phyloP scores from a whole-genome alignment of 345 rosid genomes.

The Conringia planisiliqua region DNA sequence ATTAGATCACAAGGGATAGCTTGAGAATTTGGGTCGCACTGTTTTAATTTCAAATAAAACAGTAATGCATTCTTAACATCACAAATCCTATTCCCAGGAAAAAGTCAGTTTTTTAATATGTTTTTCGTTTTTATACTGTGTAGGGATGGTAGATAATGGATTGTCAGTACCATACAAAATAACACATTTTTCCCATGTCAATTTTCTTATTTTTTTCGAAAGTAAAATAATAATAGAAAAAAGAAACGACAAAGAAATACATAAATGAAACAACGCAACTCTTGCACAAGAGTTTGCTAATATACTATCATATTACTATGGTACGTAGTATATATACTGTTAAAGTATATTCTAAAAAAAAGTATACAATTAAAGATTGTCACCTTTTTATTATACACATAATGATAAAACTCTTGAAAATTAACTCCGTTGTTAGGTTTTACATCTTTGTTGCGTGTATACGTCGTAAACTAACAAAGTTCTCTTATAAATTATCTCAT shows the following conservation, averaged over 20 bases:
- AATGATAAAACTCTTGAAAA: not conserved
- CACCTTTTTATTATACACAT: not conserved
- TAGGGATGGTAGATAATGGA: not conserved
- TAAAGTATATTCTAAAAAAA: no score
- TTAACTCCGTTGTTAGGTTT: not conserved
- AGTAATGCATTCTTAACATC: not conserved
- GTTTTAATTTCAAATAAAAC: constrained; percentile 20
- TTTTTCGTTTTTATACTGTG: not conserved
- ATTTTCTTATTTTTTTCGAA: not conserved
- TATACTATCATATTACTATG: not conserved
- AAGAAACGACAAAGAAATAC: not conserved
- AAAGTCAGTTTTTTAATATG: no score
- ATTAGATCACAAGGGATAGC: not conserved
- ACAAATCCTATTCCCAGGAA: not conserved
- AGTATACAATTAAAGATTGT: not conserved
- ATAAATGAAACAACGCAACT: not conserved
- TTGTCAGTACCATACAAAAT: not conserved
- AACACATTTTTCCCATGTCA: not conserved
- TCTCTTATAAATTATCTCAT: not conserved
- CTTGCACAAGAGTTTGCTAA: not conserved
- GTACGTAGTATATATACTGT: no score
- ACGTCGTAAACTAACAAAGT: not conserved
- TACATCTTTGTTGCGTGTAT: not conserved
- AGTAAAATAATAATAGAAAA: not conserved
- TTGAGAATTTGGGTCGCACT: constrained; percentile 17